Conservation (phyloP, 352 stramenopile genomes). For the Phytophthora quininea region DNA sequence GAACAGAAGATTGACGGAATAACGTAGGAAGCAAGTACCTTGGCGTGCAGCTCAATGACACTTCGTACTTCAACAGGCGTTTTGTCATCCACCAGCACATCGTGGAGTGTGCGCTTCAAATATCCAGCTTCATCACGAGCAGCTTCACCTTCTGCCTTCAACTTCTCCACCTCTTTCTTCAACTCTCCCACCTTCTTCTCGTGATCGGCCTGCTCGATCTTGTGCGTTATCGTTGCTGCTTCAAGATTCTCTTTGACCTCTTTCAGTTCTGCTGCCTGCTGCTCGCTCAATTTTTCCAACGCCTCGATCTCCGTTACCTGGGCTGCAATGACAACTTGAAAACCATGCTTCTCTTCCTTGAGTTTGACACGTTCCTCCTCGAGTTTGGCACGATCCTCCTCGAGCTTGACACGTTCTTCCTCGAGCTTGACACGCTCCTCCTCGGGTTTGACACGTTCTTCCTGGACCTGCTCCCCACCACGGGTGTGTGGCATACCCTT, state of each 20-base stretch:
- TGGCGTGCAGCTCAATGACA: conserved; percentile 19
- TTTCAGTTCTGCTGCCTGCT: background rate
- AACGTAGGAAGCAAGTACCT: conserved; percentile 11
- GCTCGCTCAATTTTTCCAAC: background rate
- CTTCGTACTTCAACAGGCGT: conserved; percentile 14
- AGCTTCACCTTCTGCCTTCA: conserved; percentile 11
- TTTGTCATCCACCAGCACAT: conserved; percentile 21
- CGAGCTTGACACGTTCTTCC: too few relatives aligned
- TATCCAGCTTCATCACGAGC: conserved; percentile 14
- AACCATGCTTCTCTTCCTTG: conserved; percentile 9
- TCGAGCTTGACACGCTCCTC: too few relatives aligned
- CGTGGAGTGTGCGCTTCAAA: conserved; percentile 13
- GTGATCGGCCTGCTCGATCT: background rate
- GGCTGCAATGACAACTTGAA: background rate
- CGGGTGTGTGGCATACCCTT: conserved; percentile 10
- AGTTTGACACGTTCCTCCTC: conserved; percentile 4
- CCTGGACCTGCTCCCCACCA: background rate
- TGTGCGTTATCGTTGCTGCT: background rate
- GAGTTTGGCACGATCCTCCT: too few relatives aligned
- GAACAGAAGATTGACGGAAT: background rate
- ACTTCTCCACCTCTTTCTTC: conserved; percentile 6
- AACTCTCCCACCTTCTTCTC: background rate
- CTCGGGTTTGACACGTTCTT: background rate
- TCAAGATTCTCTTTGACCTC: too few relatives aligned
- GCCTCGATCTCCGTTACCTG: background rate